Base-by-base conservation (phyloP, 768 basidiomycete genomes). In the Favolaschia claudopus region DNA sequence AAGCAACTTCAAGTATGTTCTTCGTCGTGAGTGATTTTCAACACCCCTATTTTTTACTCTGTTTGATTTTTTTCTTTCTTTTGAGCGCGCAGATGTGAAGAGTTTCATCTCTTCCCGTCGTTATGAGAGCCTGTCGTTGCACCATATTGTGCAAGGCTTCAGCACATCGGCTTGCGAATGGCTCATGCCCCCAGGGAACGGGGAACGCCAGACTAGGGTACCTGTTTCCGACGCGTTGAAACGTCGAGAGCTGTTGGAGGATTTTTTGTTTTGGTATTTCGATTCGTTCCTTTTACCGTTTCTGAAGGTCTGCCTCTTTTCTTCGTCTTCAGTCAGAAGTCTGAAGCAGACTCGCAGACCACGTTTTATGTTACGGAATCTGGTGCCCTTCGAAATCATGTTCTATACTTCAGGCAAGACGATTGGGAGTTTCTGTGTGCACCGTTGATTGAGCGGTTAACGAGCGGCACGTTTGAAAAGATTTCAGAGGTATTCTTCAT, bases 341-440 rank as follows among this genome's bases (percentile, higher is more conserved):
- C 31, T 42, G 49, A 44, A 33, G 39, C 29, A 9, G 24, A 22
- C 2, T 43, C 63, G 3, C 52, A 98, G 96, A 93, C 93, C 3
- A 89, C 89, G 0, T 99, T 97, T 75, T 98, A 98, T 72, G 82
- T 95, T 39, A 99, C 97, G 0, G 93, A 99, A 63, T 93, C 96
- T 0, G 88, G 91, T 19, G 91, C 89, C 7, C 93, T 89, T 67
- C 82, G 89, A 36, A 91, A 95, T 59, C 85, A 86, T 39, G 82
- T 96, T 1, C 76, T 98, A 1, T 99, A 96, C 70, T 99, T 97
- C 72, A 86, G 93, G 12, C 95, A 98, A 52, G 94, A 96, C 48
- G 95, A 96, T 65, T 99, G 96, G 97, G 79, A 82, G n/a, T 76
- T 74, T 3, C 80, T 98, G 6, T 96, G 95, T 55, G 76, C 82